Evolutionary conservation across 2,329 filamentous ascomycete genomes (phyloP).

Genomic region (Apiospora koreana): DNA sequence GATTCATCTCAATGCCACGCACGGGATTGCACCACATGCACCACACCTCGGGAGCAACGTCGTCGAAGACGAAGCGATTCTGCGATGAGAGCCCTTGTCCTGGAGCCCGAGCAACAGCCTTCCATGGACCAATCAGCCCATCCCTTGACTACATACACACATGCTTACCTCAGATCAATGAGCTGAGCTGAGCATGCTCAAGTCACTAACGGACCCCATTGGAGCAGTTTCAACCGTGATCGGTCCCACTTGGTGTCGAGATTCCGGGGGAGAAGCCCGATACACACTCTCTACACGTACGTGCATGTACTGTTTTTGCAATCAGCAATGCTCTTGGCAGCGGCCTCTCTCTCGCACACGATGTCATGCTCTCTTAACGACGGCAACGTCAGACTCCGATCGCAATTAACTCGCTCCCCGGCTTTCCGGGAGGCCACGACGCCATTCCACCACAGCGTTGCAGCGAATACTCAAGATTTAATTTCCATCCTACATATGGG

Average conservation of each 20-base stretch:
- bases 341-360: background rate
- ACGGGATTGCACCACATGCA: background rate
- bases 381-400: slow-evolving; percentile 4
- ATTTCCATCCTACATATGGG: background rate
- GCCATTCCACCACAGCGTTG: slow-evolving; percentile 23
- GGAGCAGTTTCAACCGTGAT: slow-evolving; percentile 4
- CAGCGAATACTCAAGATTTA: slow-evolving; percentile 24
- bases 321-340: background rate
- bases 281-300: background rate
- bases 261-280: background rate
- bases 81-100: background rate
- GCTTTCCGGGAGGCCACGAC: slow-evolving; percentile 13
- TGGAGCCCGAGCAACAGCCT: background rate
- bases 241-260: background rate
- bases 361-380: slow-evolving; percentile 3
- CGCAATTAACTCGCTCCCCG: slow-evolving; percentile 14
- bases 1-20: background rate
- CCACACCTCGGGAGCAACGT: background rate
- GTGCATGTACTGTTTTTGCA: background rate
- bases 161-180: too few species aligned
- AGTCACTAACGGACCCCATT: background rate
- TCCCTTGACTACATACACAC: background rate
- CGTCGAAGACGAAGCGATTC: background rate
- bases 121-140: background rate
- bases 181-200: background rate